These are phyloP conservation scores for Diplosphaera chodatii DNA, from an alignment of 139 green algal genomes.

Conservation along the genomic window DNA sequence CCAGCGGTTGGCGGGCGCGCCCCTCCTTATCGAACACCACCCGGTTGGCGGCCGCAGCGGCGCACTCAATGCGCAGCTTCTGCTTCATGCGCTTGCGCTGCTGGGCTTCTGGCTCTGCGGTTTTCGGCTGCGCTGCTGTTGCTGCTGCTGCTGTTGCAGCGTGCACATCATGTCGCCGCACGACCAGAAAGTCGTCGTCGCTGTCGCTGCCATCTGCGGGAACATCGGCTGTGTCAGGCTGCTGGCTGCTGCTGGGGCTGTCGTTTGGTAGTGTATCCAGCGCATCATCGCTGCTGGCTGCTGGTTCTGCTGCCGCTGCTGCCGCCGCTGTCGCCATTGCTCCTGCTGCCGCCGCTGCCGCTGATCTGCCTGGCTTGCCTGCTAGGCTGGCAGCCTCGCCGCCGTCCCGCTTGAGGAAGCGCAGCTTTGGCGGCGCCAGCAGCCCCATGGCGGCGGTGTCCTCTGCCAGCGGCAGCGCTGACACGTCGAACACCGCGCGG, in stretches of 20 bases:
- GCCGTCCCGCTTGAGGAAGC: slow-evolving; percentile 61
- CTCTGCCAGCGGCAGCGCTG: slow-evolving; percentile 61
- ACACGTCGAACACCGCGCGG: slow-evolving; percentile 77
- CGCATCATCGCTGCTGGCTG: background rate
- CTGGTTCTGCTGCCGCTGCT: slow-evolving; percentile 7
- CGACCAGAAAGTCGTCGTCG: slow-evolving; percentile 41
- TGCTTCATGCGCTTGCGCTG: slow-evolving; percentile 52
- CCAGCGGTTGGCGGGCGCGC: slow-evolving; percentile 50
- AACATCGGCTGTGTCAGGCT: background rate
- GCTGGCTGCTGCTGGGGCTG: background rate
- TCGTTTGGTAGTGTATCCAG: background rate
- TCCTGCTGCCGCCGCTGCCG: slow-evolving; percentile 5
- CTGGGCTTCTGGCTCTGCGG: background rate
- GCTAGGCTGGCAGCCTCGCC: background rate
- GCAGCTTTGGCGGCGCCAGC: slow-evolving; percentile 66
- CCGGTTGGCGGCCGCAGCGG: slow-evolving; percentile 15
- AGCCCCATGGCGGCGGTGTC: slow-evolving; percentile 76
- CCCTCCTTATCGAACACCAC: slow-evolving; percentile 77
- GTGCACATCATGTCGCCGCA: slow-evolving; percentile 44
- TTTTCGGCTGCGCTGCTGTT: background rate
- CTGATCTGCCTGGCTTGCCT: background rate
- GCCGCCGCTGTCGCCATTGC: too few relatives aligned
- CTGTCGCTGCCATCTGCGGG: background rate
- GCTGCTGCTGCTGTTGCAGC: slow-evolving; percentile 12
- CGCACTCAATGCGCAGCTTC: slow-evolving; percentile 57